phyloP scores from a whole-genome alignment of 164 flowering plant genomes.

The Annona cherimola region DNA sequence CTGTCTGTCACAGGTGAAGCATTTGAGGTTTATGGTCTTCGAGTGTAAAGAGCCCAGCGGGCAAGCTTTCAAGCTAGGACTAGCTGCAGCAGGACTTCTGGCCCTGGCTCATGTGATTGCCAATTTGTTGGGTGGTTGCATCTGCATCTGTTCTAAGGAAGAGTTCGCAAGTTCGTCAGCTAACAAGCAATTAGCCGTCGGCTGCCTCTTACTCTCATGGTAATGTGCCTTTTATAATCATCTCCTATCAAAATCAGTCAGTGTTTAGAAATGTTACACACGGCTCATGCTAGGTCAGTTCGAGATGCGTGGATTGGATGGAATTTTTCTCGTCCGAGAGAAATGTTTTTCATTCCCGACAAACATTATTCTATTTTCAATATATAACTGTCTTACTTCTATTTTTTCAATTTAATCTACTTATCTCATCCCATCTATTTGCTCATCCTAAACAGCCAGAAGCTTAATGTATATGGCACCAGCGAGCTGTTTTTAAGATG shows the following conservation, averaged over 20 bases:
- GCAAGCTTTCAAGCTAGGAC: conserved; percentile 65
- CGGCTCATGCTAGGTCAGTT: no score
- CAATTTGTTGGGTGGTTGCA: conserved; percentile 70
- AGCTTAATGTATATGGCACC: no score
- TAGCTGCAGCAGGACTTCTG: conserved; percentile 63
- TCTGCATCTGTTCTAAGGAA: conserved; percentile 56
- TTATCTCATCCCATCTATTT: no score
- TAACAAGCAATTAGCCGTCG: conserved; percentile 52
- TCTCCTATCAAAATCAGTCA: not conserved
- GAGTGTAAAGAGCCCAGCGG: conserved; percentile 84
- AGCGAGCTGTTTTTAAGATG: no score
- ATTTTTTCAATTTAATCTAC: no score
- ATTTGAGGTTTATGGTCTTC: conserved; percentile 63
- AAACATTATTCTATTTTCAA: no score
- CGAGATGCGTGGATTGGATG: no score
- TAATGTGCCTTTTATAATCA: conserved; percentile 12
- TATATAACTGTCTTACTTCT: no score
- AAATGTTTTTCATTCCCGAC: no score
- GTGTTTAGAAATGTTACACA: no score
- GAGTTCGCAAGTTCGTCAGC: conserved; percentile 56
- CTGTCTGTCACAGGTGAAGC: conserved; percentile 46
- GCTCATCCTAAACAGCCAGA: no score
- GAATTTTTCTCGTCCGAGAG: no score
- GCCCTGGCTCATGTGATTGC: conserved; percentile 61
- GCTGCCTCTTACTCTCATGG: conserved; percentile 72